Percentiles rank a stretch among this genome's conserved stretches.
These are phyloP conservation scores for Podila clonocystis DNA, from an alignment of 192 early-diverging fungal genomes.

Conservation along the genomic window DNA sequence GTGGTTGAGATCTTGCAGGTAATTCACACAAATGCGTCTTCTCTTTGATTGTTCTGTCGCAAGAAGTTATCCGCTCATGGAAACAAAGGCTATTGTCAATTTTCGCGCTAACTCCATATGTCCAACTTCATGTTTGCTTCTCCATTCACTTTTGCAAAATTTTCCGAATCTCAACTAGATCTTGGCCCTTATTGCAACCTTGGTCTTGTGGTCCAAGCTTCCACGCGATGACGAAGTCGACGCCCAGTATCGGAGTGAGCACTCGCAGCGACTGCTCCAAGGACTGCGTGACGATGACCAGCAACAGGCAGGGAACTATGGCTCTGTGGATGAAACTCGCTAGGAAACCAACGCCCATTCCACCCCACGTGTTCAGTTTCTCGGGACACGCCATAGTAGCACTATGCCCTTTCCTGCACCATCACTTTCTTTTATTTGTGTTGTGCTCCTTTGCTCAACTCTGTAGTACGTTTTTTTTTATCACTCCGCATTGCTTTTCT, in stretches of 20 bases:
- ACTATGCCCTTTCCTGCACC: too few species aligned
- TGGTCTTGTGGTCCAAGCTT: slow-evolving; percentile 7
- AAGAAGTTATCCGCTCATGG: background rate
- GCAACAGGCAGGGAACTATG: background rate
- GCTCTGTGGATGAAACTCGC: background rate
- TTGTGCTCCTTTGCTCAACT: background rate
- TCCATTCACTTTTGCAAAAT: background rate
- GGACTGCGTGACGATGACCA: slow-evolving; percentile 24
- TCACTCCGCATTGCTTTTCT: background rate
- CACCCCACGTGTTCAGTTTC: background rate
- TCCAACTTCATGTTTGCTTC: background rate
- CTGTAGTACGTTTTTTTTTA: background rate
- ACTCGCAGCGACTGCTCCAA: slow-evolving; percentile 20
- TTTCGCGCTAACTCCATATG: background rate
- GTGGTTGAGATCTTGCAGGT: slow-evolving; percentile 26
- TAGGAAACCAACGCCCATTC: background rate
- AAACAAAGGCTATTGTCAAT: background rate
- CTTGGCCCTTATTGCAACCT: slow-evolving; percentile 9
- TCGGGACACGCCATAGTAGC: background rate
- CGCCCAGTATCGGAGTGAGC: slow-evolving; percentile 1
- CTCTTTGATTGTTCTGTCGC: background rate
- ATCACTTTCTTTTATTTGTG: background rate
- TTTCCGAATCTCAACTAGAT: slow-evolving; percentile 9
- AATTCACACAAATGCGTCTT: too few species aligned
- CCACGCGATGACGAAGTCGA: slow-evolving; percentile 14